Evolutionary conservation across 371 early-diverging fungal genomes (phyloP).

Genomic region (Apophysomyces elegans): DNA sequence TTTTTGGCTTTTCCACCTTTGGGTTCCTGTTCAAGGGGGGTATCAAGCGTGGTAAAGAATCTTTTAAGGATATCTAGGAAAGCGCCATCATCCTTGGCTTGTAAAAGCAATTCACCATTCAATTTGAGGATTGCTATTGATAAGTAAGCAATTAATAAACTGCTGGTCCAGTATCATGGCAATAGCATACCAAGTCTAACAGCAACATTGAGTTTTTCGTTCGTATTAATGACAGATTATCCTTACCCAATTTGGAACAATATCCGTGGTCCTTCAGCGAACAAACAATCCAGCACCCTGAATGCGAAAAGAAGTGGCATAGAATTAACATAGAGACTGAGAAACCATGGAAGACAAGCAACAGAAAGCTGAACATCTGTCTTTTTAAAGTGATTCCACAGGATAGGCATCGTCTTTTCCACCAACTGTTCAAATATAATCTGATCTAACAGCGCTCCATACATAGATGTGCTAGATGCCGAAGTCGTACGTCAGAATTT

Average conservation of each 20-base stretch:
- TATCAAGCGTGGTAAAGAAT: conserved; percentile 74
- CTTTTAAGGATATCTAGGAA: conserved; percentile 82
- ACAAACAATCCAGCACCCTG: conserved; percentile 91
- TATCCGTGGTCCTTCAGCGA: conserved; percentile 91
- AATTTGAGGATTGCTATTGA: conserved; percentile 85
- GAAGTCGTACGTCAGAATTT: background rate
- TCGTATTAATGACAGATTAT: background rate
- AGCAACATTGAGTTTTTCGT: background rate
- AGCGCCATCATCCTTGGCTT: conserved; percentile 90
- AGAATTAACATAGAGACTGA: conserved; percentile 92
- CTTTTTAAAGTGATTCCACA: conserved; percentile 80
- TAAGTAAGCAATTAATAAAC: background rate
- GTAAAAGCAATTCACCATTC: conserved; percentile 87
- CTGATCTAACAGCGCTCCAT: conserved; percentile 95
- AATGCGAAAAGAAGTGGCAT: conserved; percentile 89
- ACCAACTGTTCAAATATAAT: conserved; percentile 91
- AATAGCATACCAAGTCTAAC: conserved; percentile 19
- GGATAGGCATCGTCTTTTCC: conserved; percentile 76
- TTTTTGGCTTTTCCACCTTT: conserved; percentile 60
- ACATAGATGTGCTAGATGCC: conserved; percentile 86
- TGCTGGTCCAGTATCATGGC: background rate
- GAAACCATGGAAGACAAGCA: conserved; percentile 95
- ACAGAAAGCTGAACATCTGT: conserved; percentile 94
- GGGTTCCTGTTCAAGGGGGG: conserved; percentile 65
- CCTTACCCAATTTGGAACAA: conserved; percentile 90